phyloP scores from a whole-genome alignment of 2,329 filamentous ascomycete genomes.

The Epichloe festucae region DNA sequence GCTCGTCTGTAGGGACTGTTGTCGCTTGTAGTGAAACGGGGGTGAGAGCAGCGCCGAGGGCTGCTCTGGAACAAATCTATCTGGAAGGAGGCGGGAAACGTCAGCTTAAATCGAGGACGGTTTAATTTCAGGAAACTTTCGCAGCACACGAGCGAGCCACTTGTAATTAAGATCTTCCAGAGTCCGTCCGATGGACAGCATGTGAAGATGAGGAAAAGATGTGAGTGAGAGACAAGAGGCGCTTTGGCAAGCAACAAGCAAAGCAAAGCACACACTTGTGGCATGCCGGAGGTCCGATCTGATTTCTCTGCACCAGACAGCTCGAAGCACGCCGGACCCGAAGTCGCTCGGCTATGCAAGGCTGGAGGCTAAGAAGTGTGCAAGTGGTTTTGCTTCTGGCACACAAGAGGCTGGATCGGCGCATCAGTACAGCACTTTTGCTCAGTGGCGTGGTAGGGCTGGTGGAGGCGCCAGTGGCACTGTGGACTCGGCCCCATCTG shows the following conservation, averaged over 20 bases:
- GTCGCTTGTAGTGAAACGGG: constrained; percentile 4
- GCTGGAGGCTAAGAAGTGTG: neutral
- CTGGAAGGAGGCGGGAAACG: neutral
- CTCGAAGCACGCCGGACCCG: neutral
- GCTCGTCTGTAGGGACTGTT: constrained; percentile 3
- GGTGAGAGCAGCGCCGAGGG: constrained; percentile 13
- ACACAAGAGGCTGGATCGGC: neutral
- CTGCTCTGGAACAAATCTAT: constrained; percentile 12
- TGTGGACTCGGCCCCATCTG: neutral
- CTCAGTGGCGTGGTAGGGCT: neutral
- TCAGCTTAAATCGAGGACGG: neutral
- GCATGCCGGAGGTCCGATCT: neutral
- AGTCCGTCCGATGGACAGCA: no score
- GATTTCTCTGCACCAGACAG: neutral
- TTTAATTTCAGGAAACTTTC: neutral
- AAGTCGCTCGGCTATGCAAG: neutral
- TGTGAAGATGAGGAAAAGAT: neutral
- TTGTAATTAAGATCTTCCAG: no score
- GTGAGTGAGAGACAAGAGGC: neutral
- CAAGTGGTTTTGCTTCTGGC: neutral
- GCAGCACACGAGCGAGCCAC: neutral
- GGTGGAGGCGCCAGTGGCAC: constrained; percentile 2
- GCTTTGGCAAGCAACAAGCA: no score
- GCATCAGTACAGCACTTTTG: neutral
- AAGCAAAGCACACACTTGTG: neutral